A percentile compares a stretch with the other conserved stretches of the same genome.
phyloP scores from a whole-genome alignment of 768 basidiomycete genomes.

The Termitomyces sp. region DNA sequence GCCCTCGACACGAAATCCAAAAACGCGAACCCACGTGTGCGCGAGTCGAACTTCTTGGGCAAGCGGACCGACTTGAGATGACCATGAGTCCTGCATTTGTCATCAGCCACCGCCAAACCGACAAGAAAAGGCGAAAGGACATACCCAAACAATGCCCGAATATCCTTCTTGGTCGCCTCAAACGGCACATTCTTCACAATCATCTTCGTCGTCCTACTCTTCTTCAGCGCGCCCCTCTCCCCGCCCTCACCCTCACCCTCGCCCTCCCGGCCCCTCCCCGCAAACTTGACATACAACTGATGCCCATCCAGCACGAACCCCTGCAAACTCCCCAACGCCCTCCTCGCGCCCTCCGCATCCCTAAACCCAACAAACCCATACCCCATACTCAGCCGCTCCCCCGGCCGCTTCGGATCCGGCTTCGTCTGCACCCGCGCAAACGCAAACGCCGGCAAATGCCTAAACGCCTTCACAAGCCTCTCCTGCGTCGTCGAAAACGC shows the following conservation, averaged over 20 bases:
- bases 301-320: conserved; percentile 87
- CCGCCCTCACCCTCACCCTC: conserved; percentile 27
- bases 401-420: conserved; percentile 72
- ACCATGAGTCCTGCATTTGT: conserved; percentile 66
- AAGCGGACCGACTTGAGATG: conserved; percentile 92
- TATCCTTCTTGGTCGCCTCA: conserved; percentile 91
- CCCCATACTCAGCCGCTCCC: conserved; percentile 78
- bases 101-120: background rate
- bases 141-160: conserved; percentile 84
- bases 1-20: conserved; percentile 86
- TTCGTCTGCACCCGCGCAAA: conserved; percentile 93
- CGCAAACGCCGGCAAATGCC: conserved; percentile 69
- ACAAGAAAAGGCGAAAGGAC: conserved; percentile 23
- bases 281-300: conserved; percentile 76
- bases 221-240: conserved; percentile 31
- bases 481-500: conserved; percentile 87
- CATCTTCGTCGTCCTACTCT: conserved; percentile 83
- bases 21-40: conserved; percentile 93
- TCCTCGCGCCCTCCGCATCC: conserved; percentile 64
- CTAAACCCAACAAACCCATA: conserved; percentile 96
- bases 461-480: conserved; percentile 63
- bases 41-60: conserved; percentile 86
- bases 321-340: conserved; percentile 71
- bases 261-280: conserved; percentile 70
- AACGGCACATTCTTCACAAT: conserved; percentile 98